A percentile compares a stretch with the other conserved stretches of the same genome.
Conservation (phyloP, 2,329 filamentous ascomycete species). For the Colletotrichum cereale region DNA sequence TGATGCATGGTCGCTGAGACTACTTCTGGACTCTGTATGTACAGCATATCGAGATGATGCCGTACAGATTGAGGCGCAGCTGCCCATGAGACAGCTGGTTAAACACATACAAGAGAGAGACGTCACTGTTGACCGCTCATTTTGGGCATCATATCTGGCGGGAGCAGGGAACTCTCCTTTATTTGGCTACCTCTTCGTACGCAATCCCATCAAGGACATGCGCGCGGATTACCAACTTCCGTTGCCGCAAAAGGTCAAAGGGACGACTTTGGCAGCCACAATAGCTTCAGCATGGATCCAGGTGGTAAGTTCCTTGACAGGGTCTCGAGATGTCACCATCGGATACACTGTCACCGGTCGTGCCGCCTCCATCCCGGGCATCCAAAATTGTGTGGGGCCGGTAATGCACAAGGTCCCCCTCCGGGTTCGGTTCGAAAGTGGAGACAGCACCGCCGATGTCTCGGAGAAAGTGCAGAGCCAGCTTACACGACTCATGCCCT, state of each 20-base stretch:
- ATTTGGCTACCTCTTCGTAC: constrained; percentile 20
- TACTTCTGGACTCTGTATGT: constrained; percentile 39
- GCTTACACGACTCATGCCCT: constrained; percentile 22
- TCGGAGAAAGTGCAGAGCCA: constrained; percentile 24
- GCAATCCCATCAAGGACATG: constrained; percentile 18
- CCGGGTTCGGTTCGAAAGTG: background rate
- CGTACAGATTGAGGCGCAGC: background rate
- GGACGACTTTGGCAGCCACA: constrained; percentile 17
- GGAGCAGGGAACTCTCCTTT: constrained; percentile 6
- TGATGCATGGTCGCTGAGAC: constrained; percentile 36
- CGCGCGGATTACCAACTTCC: constrained; percentile 11
- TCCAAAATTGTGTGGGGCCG: constrained; percentile 11
- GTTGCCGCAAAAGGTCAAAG: constrained; percentile 15
- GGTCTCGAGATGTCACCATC: constrained; percentile 13
- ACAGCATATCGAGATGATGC: constrained; percentile 35
- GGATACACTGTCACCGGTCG: constrained; percentile 24
- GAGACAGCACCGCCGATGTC: background rate
- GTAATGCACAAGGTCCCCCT: constrained; percentile 22
- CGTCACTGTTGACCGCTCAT: background rate
- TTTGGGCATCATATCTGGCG: constrained; percentile 28
- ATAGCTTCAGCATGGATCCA: constrained; percentile 17
- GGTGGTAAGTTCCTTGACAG: background rate
- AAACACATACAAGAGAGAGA: constrained; percentile 4
- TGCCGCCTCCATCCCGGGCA: constrained; percentile 14
- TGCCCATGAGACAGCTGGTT: background rate